Base-by-base conservation (phyloP, 2,329 filamentous ascomycete species). In the Fusarium tanahbumbuense region DNA sequence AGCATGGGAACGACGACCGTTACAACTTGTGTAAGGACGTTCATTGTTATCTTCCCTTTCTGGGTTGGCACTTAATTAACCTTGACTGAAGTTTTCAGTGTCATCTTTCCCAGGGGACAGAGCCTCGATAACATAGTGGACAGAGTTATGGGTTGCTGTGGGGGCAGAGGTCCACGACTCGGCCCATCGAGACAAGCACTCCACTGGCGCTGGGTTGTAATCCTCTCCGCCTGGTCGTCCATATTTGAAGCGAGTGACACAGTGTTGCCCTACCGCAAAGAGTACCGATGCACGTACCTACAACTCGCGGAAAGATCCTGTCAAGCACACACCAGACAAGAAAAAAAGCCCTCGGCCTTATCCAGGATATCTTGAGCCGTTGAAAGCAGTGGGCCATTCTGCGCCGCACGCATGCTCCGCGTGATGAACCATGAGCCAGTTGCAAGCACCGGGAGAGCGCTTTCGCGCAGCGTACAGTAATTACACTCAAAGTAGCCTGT, bases 401-500 rank as follows among this genome's bases (percentile, higher is more conserved):
- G 61, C 67, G 73, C 73, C 73, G 70, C 71, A 74, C 71, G 59
- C 70, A 70, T 68, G 54, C 67, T 63, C 65, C 58, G 71, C 73
- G 70, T 74, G 73, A 75, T 61, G 73, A 75, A 75, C 73, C 62
- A 73, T 64, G 63, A 37, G 53, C 44, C 49, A 56, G 67, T 54
- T 70, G 22, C 67, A 50, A 62, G 52, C 45, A 23, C 41, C 3
- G 34, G 18, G 34, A 42, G 42, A 57, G 20, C 25, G 23, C 34
- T 45, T 40, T 44, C 45, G n/a, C 41, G 41, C 22, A 44, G 22
- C 25, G 34, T 62, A 45, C 41, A 44, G 20, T 44, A 22, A 22
- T 22, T 22, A 40, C 27, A 53, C 22, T 67, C 45, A 46, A 46
- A 47, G 37, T 47, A 40, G 34, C 8, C 12, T 57, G 44, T 25